Percentiles rank a stretch among this genome's conserved stretches.
Conservation (phyloP, 2,329 filamentous ascomycete species). For the Aspergillus chevalieri region DNA sequence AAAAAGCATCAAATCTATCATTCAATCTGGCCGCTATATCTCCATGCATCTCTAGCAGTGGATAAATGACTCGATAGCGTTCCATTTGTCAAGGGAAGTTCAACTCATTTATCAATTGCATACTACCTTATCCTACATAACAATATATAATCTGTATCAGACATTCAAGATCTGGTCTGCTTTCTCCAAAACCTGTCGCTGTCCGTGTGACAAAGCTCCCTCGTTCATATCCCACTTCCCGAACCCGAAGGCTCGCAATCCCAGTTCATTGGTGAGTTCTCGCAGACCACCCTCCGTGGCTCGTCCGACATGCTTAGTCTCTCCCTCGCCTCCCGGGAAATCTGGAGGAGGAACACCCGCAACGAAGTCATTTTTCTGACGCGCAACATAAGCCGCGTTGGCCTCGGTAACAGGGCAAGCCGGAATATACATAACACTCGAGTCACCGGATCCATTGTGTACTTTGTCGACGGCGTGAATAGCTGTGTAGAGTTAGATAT, state of each 20-base stretch:
- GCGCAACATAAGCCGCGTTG: conserved; percentile 7
- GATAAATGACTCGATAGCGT: too few relatives aligned
- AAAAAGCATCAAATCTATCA: too few relatives aligned
- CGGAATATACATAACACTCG: conserved; percentile 8
- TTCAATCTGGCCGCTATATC: too few relatives aligned
- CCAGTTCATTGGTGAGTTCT: neutral
- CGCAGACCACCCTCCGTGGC: neutral
- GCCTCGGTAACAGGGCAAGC: conserved; percentile 5
- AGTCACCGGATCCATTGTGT: conserved; percentile 3
- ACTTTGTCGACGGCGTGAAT: conserved; percentile 5
- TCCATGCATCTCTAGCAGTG: too few relatives aligned
- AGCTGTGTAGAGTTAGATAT: neutral
- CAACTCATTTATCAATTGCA: too few relatives aligned
- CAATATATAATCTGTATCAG: too few relatives aligned
- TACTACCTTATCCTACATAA: too few relatives aligned
- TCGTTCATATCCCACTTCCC: neutral
- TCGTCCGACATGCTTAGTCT: conserved; percentile 3
- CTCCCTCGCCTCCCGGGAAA: conserved; percentile 6
- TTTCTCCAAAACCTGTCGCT: neutral
- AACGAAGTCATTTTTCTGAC: conserved; percentile 4
- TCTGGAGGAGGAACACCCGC: conserved; percentile 7
- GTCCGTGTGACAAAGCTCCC: neutral
- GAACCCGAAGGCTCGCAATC: neutral
- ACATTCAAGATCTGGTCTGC: neutral
- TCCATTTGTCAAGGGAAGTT: too few relatives aligned